Conservation (phyloP, 441 rosid genomes). For the Theobroma grandiflorum region DNA sequence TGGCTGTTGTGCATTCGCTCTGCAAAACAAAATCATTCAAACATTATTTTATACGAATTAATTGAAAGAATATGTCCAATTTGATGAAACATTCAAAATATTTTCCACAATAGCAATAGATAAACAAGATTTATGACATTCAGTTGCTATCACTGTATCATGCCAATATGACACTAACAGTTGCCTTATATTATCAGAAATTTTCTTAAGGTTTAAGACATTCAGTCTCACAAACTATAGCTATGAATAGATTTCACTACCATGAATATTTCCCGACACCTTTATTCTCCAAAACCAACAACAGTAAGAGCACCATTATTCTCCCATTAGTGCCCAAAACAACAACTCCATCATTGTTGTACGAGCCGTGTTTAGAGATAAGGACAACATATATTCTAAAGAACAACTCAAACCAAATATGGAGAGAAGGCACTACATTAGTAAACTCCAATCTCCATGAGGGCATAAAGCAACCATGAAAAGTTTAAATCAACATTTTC, state of each 20-base stretch:
- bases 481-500: neutral
- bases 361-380: neutral
- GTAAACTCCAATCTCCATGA: neutral
- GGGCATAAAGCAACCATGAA: neutral
- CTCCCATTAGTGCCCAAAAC: neutral
- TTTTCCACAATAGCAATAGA: neutral
- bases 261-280: neutral
- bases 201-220: neutral
- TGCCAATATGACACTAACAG: neutral
- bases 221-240: neutral
- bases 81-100: neutral
- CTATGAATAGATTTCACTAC: neutral
- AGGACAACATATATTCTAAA: neutral
- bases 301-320: too few relatives aligned
- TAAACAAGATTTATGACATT: neutral
- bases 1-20: slow-evolving; percentile 91
- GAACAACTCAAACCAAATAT: neutral
- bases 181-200: neutral
- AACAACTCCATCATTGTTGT: neutral
- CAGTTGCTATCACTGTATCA: neutral
- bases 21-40: slow-evolving; percentile 39
- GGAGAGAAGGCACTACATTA: neutral
- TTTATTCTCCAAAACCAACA: neutral
- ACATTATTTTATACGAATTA: neutral
- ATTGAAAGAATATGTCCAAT: neutral